These are phyloP conservation scores for Tetrahymena borealis DNA, from an alignment of 73 alveolate genomes.

Conservation along the genomic window DNA sequence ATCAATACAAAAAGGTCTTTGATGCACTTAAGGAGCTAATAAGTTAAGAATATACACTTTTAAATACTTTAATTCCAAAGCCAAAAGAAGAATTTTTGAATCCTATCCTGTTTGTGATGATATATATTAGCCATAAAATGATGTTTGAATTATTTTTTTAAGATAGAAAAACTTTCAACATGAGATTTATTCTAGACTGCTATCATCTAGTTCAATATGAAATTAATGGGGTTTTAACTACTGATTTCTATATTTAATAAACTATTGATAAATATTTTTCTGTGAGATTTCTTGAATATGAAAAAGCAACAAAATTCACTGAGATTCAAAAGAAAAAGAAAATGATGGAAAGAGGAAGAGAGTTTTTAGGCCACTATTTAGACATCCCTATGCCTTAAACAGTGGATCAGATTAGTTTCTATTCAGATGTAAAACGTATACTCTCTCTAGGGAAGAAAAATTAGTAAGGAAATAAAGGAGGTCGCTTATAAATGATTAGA, in stretches of 20 bases:
- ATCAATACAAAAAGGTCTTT: not conserved
- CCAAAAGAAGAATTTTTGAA: not conserved
- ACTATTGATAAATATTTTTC: not conserved
- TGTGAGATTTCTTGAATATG: not conserved
- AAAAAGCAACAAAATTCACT: not conserved
- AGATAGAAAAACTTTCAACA: not conserved
- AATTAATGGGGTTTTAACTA: not conserved
- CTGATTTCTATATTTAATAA: not conserved
- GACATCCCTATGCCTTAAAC: not conserved
- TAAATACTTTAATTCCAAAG: not conserved
- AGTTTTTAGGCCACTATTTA: not conserved
- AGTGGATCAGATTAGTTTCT: not conserved
- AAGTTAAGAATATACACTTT: not conserved
- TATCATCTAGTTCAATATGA: not conserved
- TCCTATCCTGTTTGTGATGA: not conserved
- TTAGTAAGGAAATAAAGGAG: not conserved
- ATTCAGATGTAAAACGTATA: not conserved
- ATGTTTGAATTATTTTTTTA: not conserved
- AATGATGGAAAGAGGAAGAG: not conserved
- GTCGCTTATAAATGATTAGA: not conserved
- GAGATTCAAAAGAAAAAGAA: not conserved
- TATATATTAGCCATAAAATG: not conserved
- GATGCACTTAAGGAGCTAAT: not conserved
- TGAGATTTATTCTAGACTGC: not conserved
- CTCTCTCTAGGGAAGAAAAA: not conserved